A percentile compares a stretch with the other conserved stretches of the same genome.
Conservation (phyloP, 257 asterid species). For the Coffea canephora region DNA sequence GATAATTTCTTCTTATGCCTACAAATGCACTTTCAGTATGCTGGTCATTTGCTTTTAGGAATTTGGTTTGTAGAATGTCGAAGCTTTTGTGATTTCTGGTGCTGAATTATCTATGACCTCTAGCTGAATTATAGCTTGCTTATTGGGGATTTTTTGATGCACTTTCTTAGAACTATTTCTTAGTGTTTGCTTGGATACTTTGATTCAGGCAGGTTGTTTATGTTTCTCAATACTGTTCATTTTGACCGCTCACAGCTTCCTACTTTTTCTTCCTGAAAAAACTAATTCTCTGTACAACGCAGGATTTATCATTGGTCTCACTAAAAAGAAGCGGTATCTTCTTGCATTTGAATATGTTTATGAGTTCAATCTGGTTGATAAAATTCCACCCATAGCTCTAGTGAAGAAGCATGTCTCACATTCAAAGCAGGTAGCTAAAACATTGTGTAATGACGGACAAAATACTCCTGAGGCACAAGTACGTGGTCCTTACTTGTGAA, state of each 20-base stretch:
- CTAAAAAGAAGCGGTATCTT: constrained; percentile 8
- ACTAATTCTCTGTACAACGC: neutral
- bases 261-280: neutral
- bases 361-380: constrained; percentile 16
- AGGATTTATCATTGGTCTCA: constrained; percentile 14
- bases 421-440: neutral
- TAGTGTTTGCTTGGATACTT: neutral
- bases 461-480: constrained; percentile 12
- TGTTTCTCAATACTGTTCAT: neutral
- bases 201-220: neutral
- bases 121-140: neutral
- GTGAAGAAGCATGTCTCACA: constrained; percentile 16
- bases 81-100: neutral
- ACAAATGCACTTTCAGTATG: neutral
- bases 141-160: neutral
- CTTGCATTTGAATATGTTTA: constrained; percentile 23
- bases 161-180: neutral
- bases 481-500: neutral
- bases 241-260: neutral
- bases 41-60: neutral
- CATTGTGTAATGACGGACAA: constrained; percentile 10
- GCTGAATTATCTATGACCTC: neutral
- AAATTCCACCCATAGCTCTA: constrained; percentile 23
- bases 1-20: neutral
- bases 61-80: neutral